Conservation (phyloP, 768 basidiomycete genomes). For the Rhodotorula kratochvilovae region DNA sequence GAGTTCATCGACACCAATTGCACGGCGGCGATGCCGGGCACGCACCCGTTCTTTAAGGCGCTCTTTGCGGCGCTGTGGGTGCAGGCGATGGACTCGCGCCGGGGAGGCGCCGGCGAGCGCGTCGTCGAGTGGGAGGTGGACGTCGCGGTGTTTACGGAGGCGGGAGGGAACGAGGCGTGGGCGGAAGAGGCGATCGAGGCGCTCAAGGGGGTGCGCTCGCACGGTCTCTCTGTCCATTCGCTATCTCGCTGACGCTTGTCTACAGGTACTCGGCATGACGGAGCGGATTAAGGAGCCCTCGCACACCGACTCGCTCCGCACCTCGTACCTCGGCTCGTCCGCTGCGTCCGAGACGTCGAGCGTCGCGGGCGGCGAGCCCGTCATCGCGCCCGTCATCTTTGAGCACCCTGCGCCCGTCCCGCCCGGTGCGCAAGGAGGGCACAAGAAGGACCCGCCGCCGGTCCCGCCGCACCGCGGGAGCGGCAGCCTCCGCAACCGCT, state of each 20-base stretch:
- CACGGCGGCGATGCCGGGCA: constrained; percentile 21
- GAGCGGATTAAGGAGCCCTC: constrained; percentile 15
- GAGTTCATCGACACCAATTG: constrained; percentile 26
- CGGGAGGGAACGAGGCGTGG: constrained; percentile 30
- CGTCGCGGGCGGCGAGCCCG: not conserved
- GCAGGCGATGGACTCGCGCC: constrained; percentile 13
- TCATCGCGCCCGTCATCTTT: not conserved
- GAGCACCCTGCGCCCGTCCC: not conserved
- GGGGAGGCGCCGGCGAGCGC: constrained; percentile 29
- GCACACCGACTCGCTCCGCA: constrained; percentile 7
- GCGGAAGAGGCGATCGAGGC: constrained; percentile 24
- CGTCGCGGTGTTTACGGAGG: constrained; percentile 36
- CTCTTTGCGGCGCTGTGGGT: constrained; percentile 30
- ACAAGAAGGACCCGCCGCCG: not conserved
- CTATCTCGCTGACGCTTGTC: not conserved
- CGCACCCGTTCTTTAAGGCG: constrained; percentile 34
- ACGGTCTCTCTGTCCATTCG: not conserved
- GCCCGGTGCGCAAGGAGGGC: not conserved
- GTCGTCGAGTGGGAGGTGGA: constrained; percentile 40
- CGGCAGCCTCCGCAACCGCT: not conserved
- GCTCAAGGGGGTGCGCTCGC: constrained; percentile 33
- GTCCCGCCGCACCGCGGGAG: constrained; percentile 32
- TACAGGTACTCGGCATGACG: constrained; percentile 36
- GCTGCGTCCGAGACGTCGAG: not conserved
- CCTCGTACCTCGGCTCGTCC: not conserved